Conservation (phyloP, 306 rosid genomes). For the Rosa persica region DNA sequence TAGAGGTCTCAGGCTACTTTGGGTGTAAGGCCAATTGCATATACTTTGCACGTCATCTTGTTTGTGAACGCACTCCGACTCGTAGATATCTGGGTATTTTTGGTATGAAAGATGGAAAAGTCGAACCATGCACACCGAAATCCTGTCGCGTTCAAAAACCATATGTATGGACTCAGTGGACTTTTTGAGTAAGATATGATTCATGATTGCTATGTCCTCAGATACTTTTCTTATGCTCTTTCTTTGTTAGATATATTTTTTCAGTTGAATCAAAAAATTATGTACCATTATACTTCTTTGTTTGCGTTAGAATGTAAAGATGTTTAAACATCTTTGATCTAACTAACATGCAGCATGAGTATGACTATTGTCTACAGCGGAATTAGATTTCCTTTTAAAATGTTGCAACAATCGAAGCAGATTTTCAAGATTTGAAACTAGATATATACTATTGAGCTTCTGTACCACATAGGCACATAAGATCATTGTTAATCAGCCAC, state of each 20-base stretch:
- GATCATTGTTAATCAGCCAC: not conserved
- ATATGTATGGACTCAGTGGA: not conserved
- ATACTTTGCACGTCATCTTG: not conserved
- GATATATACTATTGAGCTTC: not conserved
- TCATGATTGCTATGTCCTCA: not conserved
- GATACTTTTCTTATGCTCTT: not conserved
- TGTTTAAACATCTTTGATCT: too few relatives aligned
- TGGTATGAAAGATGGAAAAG: not conserved
- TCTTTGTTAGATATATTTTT: not conserved
- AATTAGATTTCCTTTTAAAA: not conserved
- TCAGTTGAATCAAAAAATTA: not conserved
- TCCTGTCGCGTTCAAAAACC: not conserved
- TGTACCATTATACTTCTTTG: not conserved
- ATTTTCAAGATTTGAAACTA: not conserved
- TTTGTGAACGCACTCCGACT: not conserved
- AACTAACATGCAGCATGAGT: too few relatives aligned
- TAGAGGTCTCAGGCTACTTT: not conserved
- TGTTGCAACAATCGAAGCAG: not conserved
- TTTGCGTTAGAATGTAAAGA: too few relatives aligned
- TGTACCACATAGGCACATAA: not conserved
- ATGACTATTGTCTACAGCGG: too few relatives aligned
- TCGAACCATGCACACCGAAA: not conserved
- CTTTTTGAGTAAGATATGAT: not conserved
- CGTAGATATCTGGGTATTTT: not conserved
- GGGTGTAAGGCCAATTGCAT: not conserved